Evolutionary conservation across 2,329 filamentous ascomycete species (phyloP).

Genomic region (Fusarium chaquense): DNA sequence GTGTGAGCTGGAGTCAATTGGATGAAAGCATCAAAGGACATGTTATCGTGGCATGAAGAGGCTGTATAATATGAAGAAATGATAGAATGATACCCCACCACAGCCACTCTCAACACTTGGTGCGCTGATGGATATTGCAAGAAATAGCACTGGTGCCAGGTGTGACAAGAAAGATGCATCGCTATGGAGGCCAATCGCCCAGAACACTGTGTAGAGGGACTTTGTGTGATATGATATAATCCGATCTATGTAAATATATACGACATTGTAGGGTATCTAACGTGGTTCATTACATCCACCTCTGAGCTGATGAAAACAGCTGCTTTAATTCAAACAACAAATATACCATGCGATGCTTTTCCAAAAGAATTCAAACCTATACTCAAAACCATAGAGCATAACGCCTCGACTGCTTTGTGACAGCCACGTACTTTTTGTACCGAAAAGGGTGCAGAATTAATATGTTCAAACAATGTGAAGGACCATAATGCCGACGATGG

Average conservation of each 20-base stretch:
- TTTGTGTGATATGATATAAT: background rate
- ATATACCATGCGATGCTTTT: slow-evolving; percentile 17
- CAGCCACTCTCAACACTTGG: background rate
- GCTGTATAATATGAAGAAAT: slow-evolving; percentile 26
- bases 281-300: slow-evolving; percentile 9
- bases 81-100: slow-evolving; percentile 42
- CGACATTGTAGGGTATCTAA: slow-evolving; percentile 23
- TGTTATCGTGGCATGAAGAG: slow-evolving; percentile 7
- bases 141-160: background rate
- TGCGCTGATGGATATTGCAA: background rate
- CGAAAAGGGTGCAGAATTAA: background rate
- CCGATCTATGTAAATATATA: slow-evolving; percentile 13
- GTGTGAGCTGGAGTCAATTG: background rate
- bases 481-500: slow-evolving; percentile 28
- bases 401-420: slow-evolving; percentile 6
- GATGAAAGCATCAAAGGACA: background rate
- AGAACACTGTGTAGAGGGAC: background rate
- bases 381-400: background rate
- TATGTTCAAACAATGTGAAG: slow-evolving; percentile 12
- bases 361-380: slow-evolving; percentile 3
- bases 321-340: slow-evolving; percentile 1
- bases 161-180: background rate
- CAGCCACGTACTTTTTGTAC: background rate
- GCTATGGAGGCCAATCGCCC: background rate
- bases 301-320: background rate